Percentiles rank a stretch among this genome's conserved stretches.
phyloP scores from a whole-genome alignment of 2,329 filamentous ascomycete genomes.

The Calonectria naviculata region DNA sequence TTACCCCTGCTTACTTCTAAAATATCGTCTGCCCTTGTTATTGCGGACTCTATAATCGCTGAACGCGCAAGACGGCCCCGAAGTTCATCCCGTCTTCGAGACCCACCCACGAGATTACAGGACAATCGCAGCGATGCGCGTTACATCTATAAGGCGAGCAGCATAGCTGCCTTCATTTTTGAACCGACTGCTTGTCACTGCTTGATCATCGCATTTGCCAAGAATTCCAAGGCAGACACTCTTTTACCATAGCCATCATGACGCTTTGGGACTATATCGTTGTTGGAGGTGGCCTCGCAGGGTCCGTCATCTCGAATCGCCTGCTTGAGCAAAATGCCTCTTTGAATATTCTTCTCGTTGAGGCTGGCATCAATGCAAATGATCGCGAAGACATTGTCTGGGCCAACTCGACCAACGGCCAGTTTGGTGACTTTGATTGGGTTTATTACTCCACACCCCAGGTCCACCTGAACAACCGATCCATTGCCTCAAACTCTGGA shows the following conservation, averaged over 20 bases:
- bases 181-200: not conserved
- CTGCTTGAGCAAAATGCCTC: constrained; percentile 38
- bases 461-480: constrained; percentile 35
- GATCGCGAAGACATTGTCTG: constrained; percentile 39
- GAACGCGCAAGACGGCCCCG: not conserved
- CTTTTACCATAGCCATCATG: not conserved
- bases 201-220: not conserved
- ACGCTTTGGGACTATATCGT: constrained; percentile 48
- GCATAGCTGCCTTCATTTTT: not conserved
- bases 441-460: constrained; percentile 45
- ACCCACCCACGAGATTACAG: constrained; percentile 1
- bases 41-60: not conserved
- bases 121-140: not conserved
- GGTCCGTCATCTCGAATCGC: constrained; percentile 49
- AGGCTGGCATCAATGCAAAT: constrained; percentile 48
- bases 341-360: constrained; percentile 49
- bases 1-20: not conserved
- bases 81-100: not conserved
- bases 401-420: constrained; percentile 40
- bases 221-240: not conserved
- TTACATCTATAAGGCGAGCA: not conserved
- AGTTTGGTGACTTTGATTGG: constrained; percentile 47
- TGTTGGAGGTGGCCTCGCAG: constrained; percentile 50
- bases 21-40: not conserved
- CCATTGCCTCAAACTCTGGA: constrained; percentile 39